phyloP scores from a whole-genome alignment of 2,329 filamentous ascomycete genomes.

The Amphichorda felina region DNA sequence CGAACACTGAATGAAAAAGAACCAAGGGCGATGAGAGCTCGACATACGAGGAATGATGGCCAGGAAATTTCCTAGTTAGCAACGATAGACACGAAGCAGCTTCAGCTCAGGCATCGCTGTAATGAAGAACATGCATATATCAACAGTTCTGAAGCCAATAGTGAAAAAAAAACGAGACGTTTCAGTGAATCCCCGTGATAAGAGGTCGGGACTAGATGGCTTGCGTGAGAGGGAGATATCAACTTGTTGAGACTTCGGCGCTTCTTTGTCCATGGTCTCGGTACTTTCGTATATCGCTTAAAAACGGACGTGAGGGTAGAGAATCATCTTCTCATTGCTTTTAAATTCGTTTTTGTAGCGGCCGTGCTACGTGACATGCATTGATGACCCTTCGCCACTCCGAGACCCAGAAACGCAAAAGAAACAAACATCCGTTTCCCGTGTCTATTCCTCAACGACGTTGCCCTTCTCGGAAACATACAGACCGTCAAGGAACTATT shows the following conservation, averaged over 20 bases:
- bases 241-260: too few relatives aligned
- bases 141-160: neutral
- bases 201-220: too few relatives aligned
- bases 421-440: slow-evolving; percentile 29
- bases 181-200: too few relatives aligned
- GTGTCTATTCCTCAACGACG: slow-evolving; percentile 60
- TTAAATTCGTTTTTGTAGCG: slow-evolving; percentile 26
- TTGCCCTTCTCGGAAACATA: slow-evolving; percentile 99
- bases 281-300: neutral
- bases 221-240: too few relatives aligned
- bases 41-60: neutral
- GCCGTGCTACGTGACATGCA: slow-evolving; percentile 48
- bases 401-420: slow-evolving; percentile 50
- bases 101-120: slow-evolving; percentile 1
- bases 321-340: slow-evolving; percentile 19
- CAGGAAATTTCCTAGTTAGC: neutral
- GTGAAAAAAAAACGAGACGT: neutral
- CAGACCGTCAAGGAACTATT: slow-evolving; percentile 96
- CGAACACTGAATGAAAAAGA: neutral
- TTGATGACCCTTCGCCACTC: slow-evolving; percentile 51
- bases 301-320: neutral
- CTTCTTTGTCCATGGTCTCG: too few relatives aligned
- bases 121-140: neutral
- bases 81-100: slow-evolving; percentile 2
- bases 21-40: neutral